Evolutionary conservation across 495 filamentous ascomycete genomes (phyloP), one percentile per base, ranked within the genome.

Genomic region (Xylaria curta): DNA sequence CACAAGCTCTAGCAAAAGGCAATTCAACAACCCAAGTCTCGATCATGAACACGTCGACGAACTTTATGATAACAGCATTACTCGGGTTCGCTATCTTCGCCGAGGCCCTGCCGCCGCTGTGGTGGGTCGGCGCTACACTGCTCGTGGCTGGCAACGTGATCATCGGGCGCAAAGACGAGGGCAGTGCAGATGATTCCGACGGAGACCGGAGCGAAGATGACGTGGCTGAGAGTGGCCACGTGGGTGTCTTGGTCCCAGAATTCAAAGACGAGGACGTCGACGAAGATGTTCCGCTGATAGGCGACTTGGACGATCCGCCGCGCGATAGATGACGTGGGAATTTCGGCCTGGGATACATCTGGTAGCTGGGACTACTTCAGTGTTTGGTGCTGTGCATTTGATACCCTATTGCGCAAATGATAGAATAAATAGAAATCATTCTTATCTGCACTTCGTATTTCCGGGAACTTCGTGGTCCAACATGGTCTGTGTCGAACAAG

Each of bases 51-150:
- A 97, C 95, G 4, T 92, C 92, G 31, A 85, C 93, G 15, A 99
- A 99, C 83, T 99, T 99, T 83, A 83, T 98, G 75, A 79, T 96
- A 66, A 97, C 95, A 1, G 96, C 96, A 12, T 61, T 98, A n/a
- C 81, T 97, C 31, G 94, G 96, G 0, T 87, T 88, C 76, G 66
- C 89, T 60, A 87, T 97, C 6, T 97, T 97, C 79, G 76, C 84
- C 24, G 93, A 97, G 82, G 76, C 81, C 7, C 83, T 97, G 56
- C 89, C 90, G 10, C 90, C 90, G 46, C 81, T 96, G 59, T 98
- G 95, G 95, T 98, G 93, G 91, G 76, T 93, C 6, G 95, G 95
- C 10, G 95, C 95, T 0, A 87, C 85, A 66, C 82, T 97, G 82
- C 88, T 98, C 68, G 93, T 97, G 0, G 94, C 88, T 3, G 95